Evolutionary conservation across 371 early-diverging fungal species (phyloP).

Genomic region (Lichtheimia hyalospora): DNA sequence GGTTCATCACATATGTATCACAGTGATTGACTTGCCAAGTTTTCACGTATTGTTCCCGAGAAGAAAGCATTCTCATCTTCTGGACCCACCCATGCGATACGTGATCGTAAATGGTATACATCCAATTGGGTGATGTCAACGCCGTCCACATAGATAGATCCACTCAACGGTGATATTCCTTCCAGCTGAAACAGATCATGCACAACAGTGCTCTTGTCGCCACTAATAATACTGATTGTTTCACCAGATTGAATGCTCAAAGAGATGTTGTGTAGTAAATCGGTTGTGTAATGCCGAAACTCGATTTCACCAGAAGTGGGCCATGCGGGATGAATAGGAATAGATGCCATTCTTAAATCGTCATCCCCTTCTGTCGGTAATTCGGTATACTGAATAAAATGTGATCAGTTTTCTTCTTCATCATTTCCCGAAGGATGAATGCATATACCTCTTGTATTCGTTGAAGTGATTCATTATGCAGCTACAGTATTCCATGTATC

Average conservation of each 20-base stretch:
- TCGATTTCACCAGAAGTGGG: background rate
- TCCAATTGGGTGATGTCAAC: constrained; percentile 80
- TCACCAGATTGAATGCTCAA: constrained; percentile 65
- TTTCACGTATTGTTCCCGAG: constrained; percentile 73
- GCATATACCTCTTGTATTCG: background rate
- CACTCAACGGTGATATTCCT: constrained; percentile 71
- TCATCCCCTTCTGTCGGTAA: too few relatives aligned
- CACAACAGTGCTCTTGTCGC: constrained; percentile 87
- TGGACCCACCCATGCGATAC: constrained; percentile 82
- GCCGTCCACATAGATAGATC: constrained; percentile 72
- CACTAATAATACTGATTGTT: constrained; percentile 89
- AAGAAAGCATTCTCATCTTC: constrained; percentile 90
- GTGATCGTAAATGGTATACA: constrained; percentile 72
- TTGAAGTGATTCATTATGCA: background rate
- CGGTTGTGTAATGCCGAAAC: background rate
- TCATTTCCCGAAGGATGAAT: background rate
- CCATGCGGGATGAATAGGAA: background rate
- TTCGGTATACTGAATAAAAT: too few relatives aligned
- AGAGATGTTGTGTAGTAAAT: background rate
- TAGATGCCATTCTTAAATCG: too few relatives aligned
- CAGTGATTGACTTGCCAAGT: constrained; percentile 26
- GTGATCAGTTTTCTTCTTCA: too few relatives aligned
- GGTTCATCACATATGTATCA: background rate
- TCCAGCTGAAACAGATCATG: constrained; percentile 85
- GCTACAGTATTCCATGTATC: background rate